Conservation (phyloP, 495 filamentous ascomycete genomes). For the Thermothielavioides terrestris region DNA sequence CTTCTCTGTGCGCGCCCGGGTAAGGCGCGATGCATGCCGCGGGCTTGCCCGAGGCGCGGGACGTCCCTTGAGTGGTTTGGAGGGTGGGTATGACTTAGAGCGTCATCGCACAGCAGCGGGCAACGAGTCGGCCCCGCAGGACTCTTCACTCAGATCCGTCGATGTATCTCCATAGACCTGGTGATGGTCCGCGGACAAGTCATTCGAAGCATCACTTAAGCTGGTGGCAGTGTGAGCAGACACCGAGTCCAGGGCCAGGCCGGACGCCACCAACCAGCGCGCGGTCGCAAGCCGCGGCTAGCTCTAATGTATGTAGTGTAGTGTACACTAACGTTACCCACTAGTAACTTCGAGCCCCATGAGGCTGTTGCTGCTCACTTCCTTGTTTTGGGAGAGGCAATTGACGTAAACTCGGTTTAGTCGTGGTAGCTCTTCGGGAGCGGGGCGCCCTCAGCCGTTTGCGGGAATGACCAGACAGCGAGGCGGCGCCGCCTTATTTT, state of each 20-base stretch:
- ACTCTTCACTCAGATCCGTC: neutral
- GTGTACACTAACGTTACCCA: neutral
- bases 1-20: neutral
- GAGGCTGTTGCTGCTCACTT: neutral
- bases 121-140: constrained; percentile 20
- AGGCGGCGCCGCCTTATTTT: constrained; percentile 4
- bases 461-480: neutral
- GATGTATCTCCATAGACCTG: no score
- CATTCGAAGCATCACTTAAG: no score
- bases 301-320: no score
- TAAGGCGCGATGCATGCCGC: constrained; percentile 12
- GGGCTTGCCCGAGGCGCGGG: neutral
- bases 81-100: neutral
- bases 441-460: no score
- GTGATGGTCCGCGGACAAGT: neutral
- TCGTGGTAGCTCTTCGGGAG: neutral
- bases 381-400: neutral
- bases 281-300: constrained; percentile 10
- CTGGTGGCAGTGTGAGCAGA: neutral
- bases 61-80: neutral
- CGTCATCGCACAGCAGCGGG: constrained; percentile 16
- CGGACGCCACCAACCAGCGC: neutral
- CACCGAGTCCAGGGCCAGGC: neutral
- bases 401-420: neutral
- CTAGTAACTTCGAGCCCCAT: no score